A percentile compares a stretch with the other conserved stretches of the same genome.
These are phyloP conservation scores for Penicillium egyptiacum DNA, from an alignment of 495 filamentous ascomycete species.

Conservation along the genomic window DNA sequence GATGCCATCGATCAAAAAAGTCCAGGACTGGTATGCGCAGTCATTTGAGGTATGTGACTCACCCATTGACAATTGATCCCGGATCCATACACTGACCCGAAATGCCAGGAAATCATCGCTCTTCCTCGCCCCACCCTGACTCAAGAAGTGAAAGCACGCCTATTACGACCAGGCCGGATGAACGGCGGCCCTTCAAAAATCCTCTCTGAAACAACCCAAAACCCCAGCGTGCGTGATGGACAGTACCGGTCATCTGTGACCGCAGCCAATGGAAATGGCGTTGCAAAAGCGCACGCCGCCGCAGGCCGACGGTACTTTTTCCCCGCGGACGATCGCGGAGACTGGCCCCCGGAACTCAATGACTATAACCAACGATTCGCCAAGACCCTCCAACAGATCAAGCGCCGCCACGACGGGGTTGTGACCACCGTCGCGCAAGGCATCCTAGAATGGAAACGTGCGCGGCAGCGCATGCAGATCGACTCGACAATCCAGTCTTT, in stretches of 20 bases:
- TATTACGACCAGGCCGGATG: slow-evolving; percentile 69
- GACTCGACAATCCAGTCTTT: slow-evolving; percentile 95
- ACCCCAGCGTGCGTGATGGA: slow-evolving; percentile 84
- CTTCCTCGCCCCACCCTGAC: slow-evolving; percentile 74
- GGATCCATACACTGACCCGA: slow-evolving; percentile 12
- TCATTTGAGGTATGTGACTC: slow-evolving; percentile 82
- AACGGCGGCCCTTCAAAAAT: slow-evolving; percentile 61
- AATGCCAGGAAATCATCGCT: slow-evolving; percentile 78
- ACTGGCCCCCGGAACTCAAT: slow-evolving; percentile 94
- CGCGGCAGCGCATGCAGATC: slow-evolving; percentile 95
- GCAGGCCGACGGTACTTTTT: slow-evolving; percentile 79
- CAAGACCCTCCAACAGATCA: slow-evolving; percentile 83
- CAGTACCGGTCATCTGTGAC: slow-evolving; percentile 77
- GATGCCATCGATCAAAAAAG: slow-evolving; percentile 94
- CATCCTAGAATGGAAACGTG: slow-evolving; percentile 96
- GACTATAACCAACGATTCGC: slow-evolving; percentile 92
- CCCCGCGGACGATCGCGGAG: slow-evolving; percentile 78
- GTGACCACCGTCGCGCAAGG: slow-evolving; percentile 95
- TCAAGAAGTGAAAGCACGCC: slow-evolving; percentile 72
- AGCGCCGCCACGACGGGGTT: slow-evolving; percentile 92
- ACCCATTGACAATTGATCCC: neutral
- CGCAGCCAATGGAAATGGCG: slow-evolving; percentile 49
- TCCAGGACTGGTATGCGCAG: slow-evolving; percentile 98
- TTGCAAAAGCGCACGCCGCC: slow-evolving; percentile 35
- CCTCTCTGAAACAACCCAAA: slow-evolving; percentile 78